phyloP scores from a whole-genome alignment of 148 eudicot genomes.

The Amaranthus cruentus region DNA sequence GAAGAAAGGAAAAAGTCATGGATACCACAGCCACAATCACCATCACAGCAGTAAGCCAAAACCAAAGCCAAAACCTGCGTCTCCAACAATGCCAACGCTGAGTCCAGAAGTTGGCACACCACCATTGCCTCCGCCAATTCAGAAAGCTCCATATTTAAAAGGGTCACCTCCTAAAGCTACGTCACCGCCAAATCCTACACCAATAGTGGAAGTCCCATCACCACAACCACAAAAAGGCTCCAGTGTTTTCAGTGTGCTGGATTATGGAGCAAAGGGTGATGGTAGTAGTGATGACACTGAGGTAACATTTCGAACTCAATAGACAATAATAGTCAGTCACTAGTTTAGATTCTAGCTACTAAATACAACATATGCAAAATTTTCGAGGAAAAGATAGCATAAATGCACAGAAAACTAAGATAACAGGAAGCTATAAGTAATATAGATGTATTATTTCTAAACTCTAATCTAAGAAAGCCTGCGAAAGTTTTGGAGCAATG shows the following conservation, averaged over 20 bases:
- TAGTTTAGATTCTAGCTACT: background rate
- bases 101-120: conserved; percentile 14
- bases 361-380: background rate
- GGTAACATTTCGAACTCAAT: conserved; percentile 33
- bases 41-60: conserved; percentile 28
- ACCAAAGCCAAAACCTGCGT: conserved; percentile 30
- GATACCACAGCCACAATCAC: background rate
- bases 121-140: conserved; percentile 14
- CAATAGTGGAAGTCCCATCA: conserved; percentile 22
- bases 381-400: background rate
- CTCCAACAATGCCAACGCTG: conserved; percentile 20
- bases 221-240: background rate
- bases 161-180: conserved; percentile 22
- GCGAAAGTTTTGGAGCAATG: background rate
- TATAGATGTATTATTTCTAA: background rate
- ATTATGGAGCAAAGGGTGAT: conserved; percentile 86
- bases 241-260: conserved; percentile 46
- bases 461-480: background rate
- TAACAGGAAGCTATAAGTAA: background rate
- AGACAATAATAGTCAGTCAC: background rate
- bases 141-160: conserved; percentile 23
- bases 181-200: conserved; percentile 22
- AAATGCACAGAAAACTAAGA: too few relatives aligned
- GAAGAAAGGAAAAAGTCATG: conserved; percentile 25
- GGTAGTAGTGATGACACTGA: conserved; percentile 72